These are phyloP conservation scores for Aspergillus arachidicola DNA, from an alignment of 2,329 filamentous ascomycete genomes.

Conservation along the genomic window DNA sequence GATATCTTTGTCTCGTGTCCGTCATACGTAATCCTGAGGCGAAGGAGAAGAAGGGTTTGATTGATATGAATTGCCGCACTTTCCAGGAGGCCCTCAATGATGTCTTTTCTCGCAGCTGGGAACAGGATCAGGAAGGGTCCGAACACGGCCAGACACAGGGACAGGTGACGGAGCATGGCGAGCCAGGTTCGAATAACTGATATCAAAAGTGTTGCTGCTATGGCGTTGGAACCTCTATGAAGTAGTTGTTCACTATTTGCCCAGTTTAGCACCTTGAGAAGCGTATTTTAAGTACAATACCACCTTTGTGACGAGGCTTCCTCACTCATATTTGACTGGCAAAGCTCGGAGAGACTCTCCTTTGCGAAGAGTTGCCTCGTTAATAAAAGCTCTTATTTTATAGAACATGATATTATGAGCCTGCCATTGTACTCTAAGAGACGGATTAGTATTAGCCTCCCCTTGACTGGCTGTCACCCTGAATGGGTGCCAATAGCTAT, in stretches of 20 bases:
- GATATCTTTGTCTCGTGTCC: conserved; percentile 65
- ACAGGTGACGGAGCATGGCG: conserved; percentile 12
- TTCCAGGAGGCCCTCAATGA: conserved; percentile 65
- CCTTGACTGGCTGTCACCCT: not conserved
- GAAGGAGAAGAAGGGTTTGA: conserved; percentile 64
- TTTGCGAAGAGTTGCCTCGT: not conserved
- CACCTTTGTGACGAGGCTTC: not conserved
- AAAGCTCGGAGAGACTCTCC: not conserved
- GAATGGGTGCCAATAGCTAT: not conserved
- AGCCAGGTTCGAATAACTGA: conserved; percentile 3
- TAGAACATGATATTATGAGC: not conserved
- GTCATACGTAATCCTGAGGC: conserved; percentile 67
- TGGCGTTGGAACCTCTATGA: not conserved
- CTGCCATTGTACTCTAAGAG: not conserved
- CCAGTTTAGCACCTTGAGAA: not conserved
- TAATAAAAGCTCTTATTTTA: not conserved
- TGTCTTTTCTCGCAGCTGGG: conserved; percentile 59
- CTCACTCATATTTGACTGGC: not conserved
- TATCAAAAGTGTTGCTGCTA: not conserved
- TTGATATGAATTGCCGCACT: conserved; percentile 68
- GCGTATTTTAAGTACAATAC: not conserved
- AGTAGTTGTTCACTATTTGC: not conserved
- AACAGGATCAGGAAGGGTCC: conserved; percentile 34
- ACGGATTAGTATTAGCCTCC: not conserved
- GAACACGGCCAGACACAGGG: conserved; percentile 26